Conservation (phyloP, 1,284 basidiomycete genomes). For the Cystobasidiaceae sp. region DNA sequence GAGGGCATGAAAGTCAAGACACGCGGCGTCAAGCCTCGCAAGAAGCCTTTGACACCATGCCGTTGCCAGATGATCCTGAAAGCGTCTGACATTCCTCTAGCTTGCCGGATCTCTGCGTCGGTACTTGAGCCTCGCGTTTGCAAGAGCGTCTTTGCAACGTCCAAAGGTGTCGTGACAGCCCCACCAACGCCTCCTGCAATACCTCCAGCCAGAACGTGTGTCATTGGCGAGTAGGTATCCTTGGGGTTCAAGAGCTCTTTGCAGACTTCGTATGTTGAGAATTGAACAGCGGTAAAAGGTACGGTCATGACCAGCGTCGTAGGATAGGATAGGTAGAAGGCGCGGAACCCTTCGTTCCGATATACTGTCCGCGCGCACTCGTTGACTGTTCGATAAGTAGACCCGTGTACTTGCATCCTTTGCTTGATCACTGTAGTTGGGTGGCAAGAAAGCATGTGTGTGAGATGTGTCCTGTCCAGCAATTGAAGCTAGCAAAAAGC, state of each 20-base stretch:
- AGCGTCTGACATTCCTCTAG: conserved; percentile 80
- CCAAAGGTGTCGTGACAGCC: conserved; percentile 90
- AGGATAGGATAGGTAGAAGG: conserved; percentile 98
- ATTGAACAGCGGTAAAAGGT: conserved; percentile 97
- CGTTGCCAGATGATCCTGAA: conserved; percentile 78
- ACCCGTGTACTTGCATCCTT: conserved; percentile 95
- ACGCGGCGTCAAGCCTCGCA: conserved; percentile 80
- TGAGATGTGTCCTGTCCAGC: too few species aligned
- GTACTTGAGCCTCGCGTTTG: conserved; percentile 84
- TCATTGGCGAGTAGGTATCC: conserved; percentile 79
- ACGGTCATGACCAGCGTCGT: conserved; percentile 95
- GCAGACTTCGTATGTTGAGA: conserved; percentile 91
- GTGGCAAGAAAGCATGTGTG: too few species aligned
- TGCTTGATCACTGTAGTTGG: conserved; percentile 82
- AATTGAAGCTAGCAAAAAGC: too few species aligned
- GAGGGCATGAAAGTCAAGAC: conserved; percentile 95
- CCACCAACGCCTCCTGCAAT: conserved; percentile 90
- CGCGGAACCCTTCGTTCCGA: conserved; percentile 73
- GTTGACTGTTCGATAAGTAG: conserved; percentile 75
- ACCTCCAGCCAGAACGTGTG: conserved; percentile 87
- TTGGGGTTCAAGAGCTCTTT: conserved; percentile 82
- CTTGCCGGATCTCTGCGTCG: conserved; percentile 76
- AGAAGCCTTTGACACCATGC: conserved; percentile 80
- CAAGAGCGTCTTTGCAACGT: conserved; percentile 96
- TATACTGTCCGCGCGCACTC: conserved; percentile 80